Percentiles rank a stretch among this genome's conserved stretches.
Evolutionary conservation across 2,329 filamentous ascomycete species (phyloP).

Genomic region (Neopestalotiopsis sp.): DNA sequence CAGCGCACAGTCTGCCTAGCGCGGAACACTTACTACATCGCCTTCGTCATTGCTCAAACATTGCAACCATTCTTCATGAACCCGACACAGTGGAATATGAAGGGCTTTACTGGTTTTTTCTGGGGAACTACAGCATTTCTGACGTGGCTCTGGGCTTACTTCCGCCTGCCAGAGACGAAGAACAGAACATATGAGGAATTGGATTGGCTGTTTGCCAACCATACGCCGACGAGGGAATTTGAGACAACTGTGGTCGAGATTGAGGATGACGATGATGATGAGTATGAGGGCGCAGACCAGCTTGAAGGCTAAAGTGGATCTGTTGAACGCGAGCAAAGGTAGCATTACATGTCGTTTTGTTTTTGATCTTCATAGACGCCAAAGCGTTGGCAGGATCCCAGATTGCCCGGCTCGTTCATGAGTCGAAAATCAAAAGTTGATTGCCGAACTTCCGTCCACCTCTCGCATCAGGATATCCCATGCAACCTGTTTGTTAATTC

Average conservation of each 20-base stretch:
- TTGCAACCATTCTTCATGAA: conserved; percentile 27
- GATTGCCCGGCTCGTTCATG: background rate
- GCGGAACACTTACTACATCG: conserved; percentile 16
- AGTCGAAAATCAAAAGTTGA: background rate
- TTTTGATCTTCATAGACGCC: no score
- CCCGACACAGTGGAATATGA: conserved; percentile 43
- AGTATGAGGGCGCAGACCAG: conserved; percentile 22
- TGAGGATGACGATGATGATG: background rate
- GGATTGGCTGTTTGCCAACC: conserved; percentile 55
- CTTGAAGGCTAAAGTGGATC: background rate
- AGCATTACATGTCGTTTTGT: background rate
- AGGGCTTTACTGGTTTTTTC: conserved; percentile 48
- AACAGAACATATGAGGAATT: conserved; percentile 58
- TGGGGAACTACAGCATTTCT: conserved; percentile 47
- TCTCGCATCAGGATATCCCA: background rate
- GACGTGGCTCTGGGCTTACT: conserved; percentile 54
- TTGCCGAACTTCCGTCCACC: background rate
- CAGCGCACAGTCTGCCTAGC: conserved; percentile 15
- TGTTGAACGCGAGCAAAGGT: background rate
- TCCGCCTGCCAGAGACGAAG: conserved; percentile 57
- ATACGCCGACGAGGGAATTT: conserved; percentile 45
- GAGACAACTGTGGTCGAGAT: conserved; percentile 37
- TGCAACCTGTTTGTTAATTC: background rate
- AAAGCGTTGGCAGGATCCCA: no score
- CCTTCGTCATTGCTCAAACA: conserved; percentile 15